Base-by-base conservation (phyloP, 2,329 filamentous ascomycete genomes). In the Emergomyces africanus region DNA sequence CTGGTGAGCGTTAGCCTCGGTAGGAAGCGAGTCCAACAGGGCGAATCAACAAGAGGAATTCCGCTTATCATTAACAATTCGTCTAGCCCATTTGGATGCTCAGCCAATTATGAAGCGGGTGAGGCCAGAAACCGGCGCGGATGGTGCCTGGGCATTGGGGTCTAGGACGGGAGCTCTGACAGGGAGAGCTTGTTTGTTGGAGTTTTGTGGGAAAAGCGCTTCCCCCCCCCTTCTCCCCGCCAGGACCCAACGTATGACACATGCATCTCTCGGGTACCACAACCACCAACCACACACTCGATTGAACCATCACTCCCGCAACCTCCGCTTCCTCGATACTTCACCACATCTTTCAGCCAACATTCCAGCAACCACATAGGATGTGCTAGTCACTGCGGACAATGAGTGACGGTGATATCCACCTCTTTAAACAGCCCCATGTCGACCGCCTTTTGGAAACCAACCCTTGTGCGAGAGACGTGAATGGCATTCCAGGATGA, bases 401-500 rank as follows among this genome's bases (percentile, higher is more conserved):
- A 57, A 57, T 57, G 55, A 57, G 55, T 49, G 25, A 49, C 44
- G 55, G 44, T 35, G 55, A 28, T 50, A 39, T 37, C 44, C 18
- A 48, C 25, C 20, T 48, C 44, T n/a, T 25, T 35, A 49, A 50
- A 35, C 54, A 48, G 48, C 48, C 57, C 57, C 30, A 48, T 53
- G 41, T 53, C 50, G 39, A 59, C 37, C 55, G 39, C 25, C 57
- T 44, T 25, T 49, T 50, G 44, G 30, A 48, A 50, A 35, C 42
- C 33, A 39, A 25, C 33, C 55, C 28, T 37, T 20, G 28, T 57
- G 60, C 60, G 63, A 60, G 64, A 60, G 59, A 57, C 63, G 59
- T 70, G 65, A 62, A 70, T 70, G 68, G 66, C 66, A 63, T 65
- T 63, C 62, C 66, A 72, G 62, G 61, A 75, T 75, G 73, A 66